Base-by-base conservation (phyloP, 768 basidiomycete species). In the Trametopsis cervina region DNA sequence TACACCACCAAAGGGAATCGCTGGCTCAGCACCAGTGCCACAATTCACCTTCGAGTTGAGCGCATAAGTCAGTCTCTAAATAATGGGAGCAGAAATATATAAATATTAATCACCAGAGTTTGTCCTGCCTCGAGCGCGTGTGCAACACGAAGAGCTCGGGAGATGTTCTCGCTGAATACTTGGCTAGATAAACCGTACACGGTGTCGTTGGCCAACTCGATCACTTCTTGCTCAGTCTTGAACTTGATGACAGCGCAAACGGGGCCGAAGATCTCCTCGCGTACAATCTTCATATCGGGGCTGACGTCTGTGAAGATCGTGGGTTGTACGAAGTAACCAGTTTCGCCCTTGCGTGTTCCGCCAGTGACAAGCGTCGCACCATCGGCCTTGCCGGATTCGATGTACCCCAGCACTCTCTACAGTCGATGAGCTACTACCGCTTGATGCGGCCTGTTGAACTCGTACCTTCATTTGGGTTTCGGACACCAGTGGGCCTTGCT, bases 241-340 rank as follows among this genome's bases (percentile, higher is more conserved):
- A 92, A 91, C 61, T 81, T 83, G 69, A 83, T 75, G 33, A 92
- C 67, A 22, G 82, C 85, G 47, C 79, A 79, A 36, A 89, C 85
- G 4, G 89, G 87, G 2, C 87, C 87, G 54, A 90, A 89, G 52
- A 89, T 89, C 64, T 90, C 80, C 57, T 85, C 82, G 47, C 62
- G 63, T 11, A 85, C 82, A 48, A 90, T 87, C 64, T 77, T 81
- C 85, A 89, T 89, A 33, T 82, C 76, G 4, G 76, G 72, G 37
- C 64, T 74, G 11, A 74, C 73, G 56, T 87, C 71, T 10, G 81
- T 78, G 67, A 89, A 84, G 57, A 90, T 74, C 11, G 90, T 90
- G 1, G 85, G 89, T 50, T 68, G 40, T 50, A 92, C 77, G 64
- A 81, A 91, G 70, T 73, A 89, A 1, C 85, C 81, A 50, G 77